phyloP scores from a whole-genome alignment of 1,284 basidiomycete genomes.

The Cutaneotrichosporon arboriforme region DNA sequence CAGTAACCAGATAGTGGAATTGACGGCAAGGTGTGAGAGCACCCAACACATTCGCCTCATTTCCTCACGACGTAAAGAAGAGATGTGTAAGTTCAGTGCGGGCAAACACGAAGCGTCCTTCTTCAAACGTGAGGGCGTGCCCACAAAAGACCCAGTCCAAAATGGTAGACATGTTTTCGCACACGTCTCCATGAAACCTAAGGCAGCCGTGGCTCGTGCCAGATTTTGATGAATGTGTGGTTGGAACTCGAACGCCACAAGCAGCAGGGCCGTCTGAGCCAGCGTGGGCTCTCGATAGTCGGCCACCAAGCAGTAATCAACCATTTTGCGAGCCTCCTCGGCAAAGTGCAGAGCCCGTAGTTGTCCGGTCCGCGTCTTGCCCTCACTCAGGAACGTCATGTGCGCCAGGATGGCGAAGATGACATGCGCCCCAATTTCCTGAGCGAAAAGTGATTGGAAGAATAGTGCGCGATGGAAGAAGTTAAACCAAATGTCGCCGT shows the following conservation, averaged over 20 bases:
- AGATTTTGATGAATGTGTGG: constrained; percentile 27
- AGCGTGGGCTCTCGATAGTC: constrained; percentile 22
- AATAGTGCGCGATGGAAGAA: constrained; percentile 25
- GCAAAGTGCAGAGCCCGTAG: constrained; percentile 23
- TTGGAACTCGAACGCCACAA: constrained; percentile 30
- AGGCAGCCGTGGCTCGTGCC: constrained; percentile 18
- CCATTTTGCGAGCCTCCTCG: constrained; percentile 24
- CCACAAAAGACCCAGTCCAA: not conserved
- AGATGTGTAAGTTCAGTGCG: not conserved
- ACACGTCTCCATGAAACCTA: constrained; percentile 23
- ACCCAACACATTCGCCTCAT: constrained; percentile 30
- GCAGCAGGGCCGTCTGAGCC: constrained; percentile 27
- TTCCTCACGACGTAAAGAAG: constrained; percentile 25
- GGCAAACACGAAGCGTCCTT: not conserved
- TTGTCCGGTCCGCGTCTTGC: constrained; percentile 13
- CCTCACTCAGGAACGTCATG: constrained; percentile 24
- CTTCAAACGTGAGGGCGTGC: too few relatives aligned
- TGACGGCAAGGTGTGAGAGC: constrained; percentile 23
- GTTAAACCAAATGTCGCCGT: constrained; percentile 22
- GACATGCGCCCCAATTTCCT: constrained; percentile 17
- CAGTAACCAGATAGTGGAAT: constrained; percentile 20
- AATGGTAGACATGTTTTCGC: constrained; percentile 5
- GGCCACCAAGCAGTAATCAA: constrained; percentile 22
- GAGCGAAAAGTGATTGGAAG: constrained; percentile 16
- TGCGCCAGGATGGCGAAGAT: constrained; percentile 28